These are phyloP conservation scores for Sphaerosporella brunnea DNA, from an alignment of 495 filamentous ascomycete genomes.

Conservation along the genomic window DNA sequence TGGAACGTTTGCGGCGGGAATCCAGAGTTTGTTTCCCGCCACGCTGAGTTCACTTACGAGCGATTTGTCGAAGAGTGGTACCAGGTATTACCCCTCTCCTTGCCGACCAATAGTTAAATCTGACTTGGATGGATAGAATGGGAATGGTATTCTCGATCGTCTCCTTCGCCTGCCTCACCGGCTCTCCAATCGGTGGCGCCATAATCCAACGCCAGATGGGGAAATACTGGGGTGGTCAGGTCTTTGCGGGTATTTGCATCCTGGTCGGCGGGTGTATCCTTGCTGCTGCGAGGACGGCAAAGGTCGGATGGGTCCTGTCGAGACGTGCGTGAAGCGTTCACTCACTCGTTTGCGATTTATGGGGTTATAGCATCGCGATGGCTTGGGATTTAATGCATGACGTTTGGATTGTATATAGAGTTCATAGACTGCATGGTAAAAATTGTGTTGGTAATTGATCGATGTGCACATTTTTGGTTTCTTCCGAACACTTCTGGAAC, in stretches of 20 bases:
- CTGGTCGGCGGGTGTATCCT: neutral
- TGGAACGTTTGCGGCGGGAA: constrained; percentile 43
- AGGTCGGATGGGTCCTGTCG: neutral
- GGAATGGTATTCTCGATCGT: constrained; percentile 69
- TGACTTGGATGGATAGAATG: constrained; percentile 32
- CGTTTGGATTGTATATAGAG: too few relatives aligned
- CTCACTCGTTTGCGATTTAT: too few relatives aligned
- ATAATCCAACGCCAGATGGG: constrained; percentile 36
- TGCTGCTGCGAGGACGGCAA: neutral
- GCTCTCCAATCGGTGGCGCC: constrained; percentile 55
- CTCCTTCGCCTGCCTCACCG: constrained; percentile 53
- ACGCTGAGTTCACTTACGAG: constrained; percentile 43
- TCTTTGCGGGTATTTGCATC: constrained; percentile 32
- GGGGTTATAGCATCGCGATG: too few relatives aligned
- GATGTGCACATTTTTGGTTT: too few relatives aligned
- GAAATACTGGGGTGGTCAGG: constrained; percentile 40
- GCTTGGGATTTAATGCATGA: too few relatives aligned
- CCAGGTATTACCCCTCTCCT: constrained; percentile 18
- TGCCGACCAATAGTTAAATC: neutral
- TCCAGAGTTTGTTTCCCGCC: constrained; percentile 50
- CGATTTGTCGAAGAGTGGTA: constrained; percentile 49
- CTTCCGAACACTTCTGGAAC: too few relatives aligned
- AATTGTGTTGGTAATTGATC: too few relatives aligned
- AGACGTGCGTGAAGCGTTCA: too few relatives aligned
- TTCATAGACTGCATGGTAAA: too few relatives aligned